Evolutionary conservation across 2,329 filamentous ascomycete genomes (phyloP).

Genomic region (Apiospora malaysiana): DNA sequence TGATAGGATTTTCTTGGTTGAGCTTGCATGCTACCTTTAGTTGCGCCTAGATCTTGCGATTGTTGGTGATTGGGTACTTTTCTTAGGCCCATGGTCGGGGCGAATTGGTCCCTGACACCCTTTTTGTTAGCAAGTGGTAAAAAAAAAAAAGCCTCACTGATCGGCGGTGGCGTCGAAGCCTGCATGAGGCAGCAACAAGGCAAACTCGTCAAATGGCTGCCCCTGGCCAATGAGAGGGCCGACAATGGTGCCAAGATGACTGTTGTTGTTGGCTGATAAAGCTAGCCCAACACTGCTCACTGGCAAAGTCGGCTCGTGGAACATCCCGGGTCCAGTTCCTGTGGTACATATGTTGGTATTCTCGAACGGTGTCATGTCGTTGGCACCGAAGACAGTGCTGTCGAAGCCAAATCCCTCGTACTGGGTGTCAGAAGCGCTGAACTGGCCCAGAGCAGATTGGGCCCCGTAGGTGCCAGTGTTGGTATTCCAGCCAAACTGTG

Average conservation of each 20-base stretch:
- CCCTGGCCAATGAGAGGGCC: not conserved
- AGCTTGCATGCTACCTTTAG: not conserved
- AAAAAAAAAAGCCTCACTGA: constrained; percentile 38
- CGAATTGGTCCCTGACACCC: constrained; percentile 31
- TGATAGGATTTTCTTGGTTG: not conserved
- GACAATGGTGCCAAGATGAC: not conserved
- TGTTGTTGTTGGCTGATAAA: not conserved
- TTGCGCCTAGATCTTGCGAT: not conserved
- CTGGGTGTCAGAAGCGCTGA: not conserved
- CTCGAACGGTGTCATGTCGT: not conserved
- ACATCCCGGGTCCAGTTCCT: not conserved
- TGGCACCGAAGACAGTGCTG: not conserved
- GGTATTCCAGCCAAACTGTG: too few species aligned
- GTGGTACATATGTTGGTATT: not conserved
- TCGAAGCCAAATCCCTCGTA: not conserved
- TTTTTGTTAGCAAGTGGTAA: constrained; percentile 40
- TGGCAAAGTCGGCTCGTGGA: not conserved
- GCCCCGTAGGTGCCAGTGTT: not conserved
- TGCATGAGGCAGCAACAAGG: constrained; percentile 26
- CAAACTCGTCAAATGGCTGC: constrained; percentile 10
- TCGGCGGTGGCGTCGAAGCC: constrained; percentile 28
- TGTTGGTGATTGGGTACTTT: not conserved
- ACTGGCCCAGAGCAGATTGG: not conserved
- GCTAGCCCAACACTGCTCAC: not conserved
- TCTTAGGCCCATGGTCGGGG: too few species aligned